These are phyloP conservation scores for Paraglomus occultum DNA, from an alignment of 192 early-diverging fungal genomes.

Conservation along the genomic window DNA sequence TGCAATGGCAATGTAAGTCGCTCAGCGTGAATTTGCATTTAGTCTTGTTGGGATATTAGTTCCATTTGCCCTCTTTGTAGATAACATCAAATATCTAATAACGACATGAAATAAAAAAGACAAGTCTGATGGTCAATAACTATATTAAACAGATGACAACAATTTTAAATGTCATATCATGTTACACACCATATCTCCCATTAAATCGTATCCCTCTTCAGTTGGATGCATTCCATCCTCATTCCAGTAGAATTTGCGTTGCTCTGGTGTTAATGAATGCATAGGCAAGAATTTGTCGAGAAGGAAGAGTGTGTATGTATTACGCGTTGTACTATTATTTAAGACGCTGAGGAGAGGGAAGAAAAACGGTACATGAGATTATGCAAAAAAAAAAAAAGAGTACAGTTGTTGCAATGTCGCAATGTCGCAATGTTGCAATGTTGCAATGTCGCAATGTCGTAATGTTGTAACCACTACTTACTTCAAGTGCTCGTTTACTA, in stretches of 20 bases:
- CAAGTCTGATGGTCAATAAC: too few relatives aligned
- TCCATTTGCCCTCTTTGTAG: too few relatives aligned
- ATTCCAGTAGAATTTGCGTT: slow-evolving; percentile 26
- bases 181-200: slow-evolving; percentile 25
- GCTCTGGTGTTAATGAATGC: slow-evolving; percentile 24
- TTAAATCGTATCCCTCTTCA: slow-evolving; percentile 18
- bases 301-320: slow-evolving; percentile 13
- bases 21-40: too few relatives aligned
- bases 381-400: neutral
- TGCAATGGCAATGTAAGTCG: too few relatives aligned
- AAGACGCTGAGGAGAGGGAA: slow-evolving; percentile 10
- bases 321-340: slow-evolving; percentile 24
- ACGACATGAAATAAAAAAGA: too few relatives aligned
- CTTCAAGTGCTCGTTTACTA: slow-evolving; percentile 28
- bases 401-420: neutral
- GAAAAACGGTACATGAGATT: neutral
- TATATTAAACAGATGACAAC: too few relatives aligned
- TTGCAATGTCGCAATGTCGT: neutral
- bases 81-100: too few relatives aligned
- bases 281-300: slow-evolving; percentile 27
- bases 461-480: slow-evolving; percentile 4
- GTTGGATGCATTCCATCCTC: slow-evolving; percentile 20
- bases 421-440: neutral
- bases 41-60: too few relatives aligned
- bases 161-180: too few relatives aligned